phyloP scores from a whole-genome alignment of 495 filamentous ascomycete species.

The Rhypophila decipiens region DNA sequence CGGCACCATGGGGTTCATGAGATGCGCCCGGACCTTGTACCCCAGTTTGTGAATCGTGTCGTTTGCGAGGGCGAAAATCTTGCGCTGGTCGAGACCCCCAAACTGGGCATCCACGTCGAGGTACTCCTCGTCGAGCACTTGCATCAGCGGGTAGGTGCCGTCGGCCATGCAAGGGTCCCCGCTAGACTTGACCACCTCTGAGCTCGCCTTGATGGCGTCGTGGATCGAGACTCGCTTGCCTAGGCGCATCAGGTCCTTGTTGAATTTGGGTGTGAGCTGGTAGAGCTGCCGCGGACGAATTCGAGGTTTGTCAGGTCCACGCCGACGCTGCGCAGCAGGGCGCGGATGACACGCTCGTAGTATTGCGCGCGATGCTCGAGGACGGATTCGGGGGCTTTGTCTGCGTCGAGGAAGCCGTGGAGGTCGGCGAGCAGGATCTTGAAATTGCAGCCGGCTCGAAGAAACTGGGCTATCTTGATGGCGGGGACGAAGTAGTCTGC shows the following conservation, averaged over 20 bases:
- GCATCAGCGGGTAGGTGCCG: constrained; percentile 81
- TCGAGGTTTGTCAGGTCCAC: constrained; percentile 71
- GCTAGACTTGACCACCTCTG: constrained; percentile 89
- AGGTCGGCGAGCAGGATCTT: constrained; percentile 73
- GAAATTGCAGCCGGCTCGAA: constrained; percentile 76
- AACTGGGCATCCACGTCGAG: constrained; percentile 78
- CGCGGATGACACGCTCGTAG: constrained; percentile 60
- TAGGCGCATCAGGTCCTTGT: constrained; percentile 64
- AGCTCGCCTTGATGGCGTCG: constrained; percentile 79
- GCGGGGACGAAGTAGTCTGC: constrained; percentile 72
- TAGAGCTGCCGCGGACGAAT: constrained; percentile 84
- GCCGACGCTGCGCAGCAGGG: constrained; percentile 61
- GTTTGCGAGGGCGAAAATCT: constrained; percentile 77
- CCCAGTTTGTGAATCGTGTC: constrained; percentile 65
- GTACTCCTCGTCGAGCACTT: constrained; percentile 88
- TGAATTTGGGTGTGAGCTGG: constrained; percentile 63
- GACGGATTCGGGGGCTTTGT: constrained; percentile 80
- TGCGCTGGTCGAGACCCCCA: constrained; percentile 79
- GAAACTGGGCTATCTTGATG: constrained; percentile 84
- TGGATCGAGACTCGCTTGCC: constrained; percentile 49
- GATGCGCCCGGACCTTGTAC: constrained; percentile 67
- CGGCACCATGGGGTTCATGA: constrained; percentile 88
- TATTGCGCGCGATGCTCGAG: constrained; percentile 70
- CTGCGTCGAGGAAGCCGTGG: constrained; percentile 73
- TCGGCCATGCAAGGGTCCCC: constrained; percentile 67